phyloP scores from a whole-genome alignment of 768 basidiomycete species.

The Dentipellis fragilis region DNA sequence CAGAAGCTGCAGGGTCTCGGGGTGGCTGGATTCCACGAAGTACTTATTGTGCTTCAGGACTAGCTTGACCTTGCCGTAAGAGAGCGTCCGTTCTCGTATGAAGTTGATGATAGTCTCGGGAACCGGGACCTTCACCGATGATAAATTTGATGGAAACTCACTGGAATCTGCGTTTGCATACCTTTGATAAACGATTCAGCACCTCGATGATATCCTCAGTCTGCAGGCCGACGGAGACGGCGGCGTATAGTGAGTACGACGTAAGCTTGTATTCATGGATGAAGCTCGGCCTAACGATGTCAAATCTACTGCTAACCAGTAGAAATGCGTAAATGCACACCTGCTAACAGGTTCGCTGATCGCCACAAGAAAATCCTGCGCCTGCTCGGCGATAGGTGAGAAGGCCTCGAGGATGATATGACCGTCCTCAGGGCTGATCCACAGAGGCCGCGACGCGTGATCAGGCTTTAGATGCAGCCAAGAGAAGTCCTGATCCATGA shows the following conservation, averaged over 20 bases:
- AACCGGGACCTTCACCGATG: slow-evolving; percentile 67
- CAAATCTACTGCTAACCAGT: slow-evolving; percentile 21
- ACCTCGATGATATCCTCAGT: slow-evolving; percentile 98
- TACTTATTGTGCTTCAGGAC: slow-evolving; percentile 98
- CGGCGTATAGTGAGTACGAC: slow-evolving; percentile 95
- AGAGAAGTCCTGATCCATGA: slow-evolving; percentile 79
- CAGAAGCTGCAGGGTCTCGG: slow-evolving; percentile 81
- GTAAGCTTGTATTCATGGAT: slow-evolving; percentile 99
- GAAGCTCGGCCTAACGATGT: slow-evolving; percentile 69
- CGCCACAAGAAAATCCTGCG: slow-evolving; percentile 96
- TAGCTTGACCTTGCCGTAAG: slow-evolving; percentile 97
- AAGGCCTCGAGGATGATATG: slow-evolving; percentile 97
- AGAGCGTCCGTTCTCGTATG: slow-evolving; percentile 88
- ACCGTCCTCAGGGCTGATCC: slow-evolving; percentile 90
- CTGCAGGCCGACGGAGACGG: slow-evolving; percentile 95
- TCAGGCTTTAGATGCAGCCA: slow-evolving; percentile 83
- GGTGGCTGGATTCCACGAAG: slow-evolving; percentile 91
- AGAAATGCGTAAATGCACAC: slow-evolving; percentile 37
- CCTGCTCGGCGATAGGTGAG: slow-evolving; percentile 94
- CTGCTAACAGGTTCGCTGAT: slow-evolving; percentile 98
- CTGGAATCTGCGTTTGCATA: slow-evolving; percentile 18
- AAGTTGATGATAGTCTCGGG: slow-evolving; percentile 78
- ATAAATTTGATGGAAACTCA: slow-evolving; percentile 1
- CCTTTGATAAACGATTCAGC: slow-evolving; percentile 74
- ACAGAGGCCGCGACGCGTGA: slow-evolving; percentile 85